phyloP scores from a whole-genome alignment of 1,284 basidiomycete species.

The Cutaneotrichosporon cutaneum region DNA sequence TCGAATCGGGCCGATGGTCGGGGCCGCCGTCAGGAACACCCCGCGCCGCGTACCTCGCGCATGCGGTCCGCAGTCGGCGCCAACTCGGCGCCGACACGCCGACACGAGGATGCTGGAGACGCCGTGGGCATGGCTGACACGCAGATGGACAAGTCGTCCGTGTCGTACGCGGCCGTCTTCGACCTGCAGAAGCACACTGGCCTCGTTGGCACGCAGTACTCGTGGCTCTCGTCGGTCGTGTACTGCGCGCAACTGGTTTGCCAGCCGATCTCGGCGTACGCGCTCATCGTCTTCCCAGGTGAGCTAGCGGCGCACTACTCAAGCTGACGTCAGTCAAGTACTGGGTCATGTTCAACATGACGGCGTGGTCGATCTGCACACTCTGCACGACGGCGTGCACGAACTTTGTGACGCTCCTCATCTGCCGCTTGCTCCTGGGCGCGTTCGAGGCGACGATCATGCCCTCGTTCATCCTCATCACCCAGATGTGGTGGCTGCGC shows the following conservation, averaged over 20 bases:
- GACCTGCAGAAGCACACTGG: conserved; percentile 20
- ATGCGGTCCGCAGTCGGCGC: too few relatives aligned
- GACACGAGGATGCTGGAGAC: too few relatives aligned
- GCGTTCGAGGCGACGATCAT: conserved; percentile 27
- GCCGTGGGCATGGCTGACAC: not conserved
- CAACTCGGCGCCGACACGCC: not conserved
- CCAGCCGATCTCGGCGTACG: conserved; percentile 30
- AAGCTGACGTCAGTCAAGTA: too few relatives aligned
- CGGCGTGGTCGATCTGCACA: conserved; percentile 39
- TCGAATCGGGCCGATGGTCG: too few relatives aligned
- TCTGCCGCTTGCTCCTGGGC: conserved; percentile 32
- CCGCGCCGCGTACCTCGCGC: not conserved
- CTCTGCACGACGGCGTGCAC: conserved; percentile 37
- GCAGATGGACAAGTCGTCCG: conserved; percentile 48
- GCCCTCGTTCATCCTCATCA: conserved; percentile 20
- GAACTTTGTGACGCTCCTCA: conserved; percentile 41
- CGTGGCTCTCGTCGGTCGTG: conserved; percentile 29
- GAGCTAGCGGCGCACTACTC: too few relatives aligned
- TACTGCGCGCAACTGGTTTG: conserved; percentile 31
- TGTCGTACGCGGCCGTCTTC: conserved; percentile 50
- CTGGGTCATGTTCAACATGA: conserved; percentile 20
- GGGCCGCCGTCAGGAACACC: not conserved
- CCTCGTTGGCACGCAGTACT: conserved; percentile 28
- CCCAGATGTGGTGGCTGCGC: conserved; percentile 42
- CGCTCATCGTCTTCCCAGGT: conserved; percentile 32